Conservation (phyloP, 2,329 filamentous ascomycete species). For the Verticillium nonalfalfae region DNA sequence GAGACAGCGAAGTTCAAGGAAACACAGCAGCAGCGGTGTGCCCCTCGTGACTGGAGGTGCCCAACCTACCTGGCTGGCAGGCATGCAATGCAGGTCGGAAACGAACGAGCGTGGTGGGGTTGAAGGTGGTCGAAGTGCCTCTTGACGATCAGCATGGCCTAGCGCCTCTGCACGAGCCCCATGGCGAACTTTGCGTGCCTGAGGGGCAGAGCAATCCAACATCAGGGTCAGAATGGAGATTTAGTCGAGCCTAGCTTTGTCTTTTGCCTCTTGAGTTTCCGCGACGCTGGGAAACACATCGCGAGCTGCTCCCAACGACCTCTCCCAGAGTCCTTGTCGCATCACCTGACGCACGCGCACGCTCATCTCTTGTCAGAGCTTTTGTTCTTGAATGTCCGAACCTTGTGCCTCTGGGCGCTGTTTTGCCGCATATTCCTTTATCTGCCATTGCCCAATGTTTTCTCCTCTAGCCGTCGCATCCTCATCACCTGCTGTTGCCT, state of each 20-base stretch:
- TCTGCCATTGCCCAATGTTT: conserved; percentile 10
- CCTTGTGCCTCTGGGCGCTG: not conserved
- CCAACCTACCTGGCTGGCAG: not conserved
- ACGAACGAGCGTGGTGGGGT: not conserved
- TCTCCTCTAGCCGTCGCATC: conserved; percentile 2
- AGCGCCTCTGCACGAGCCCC: not conserved
- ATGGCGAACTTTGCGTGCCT: not conserved
- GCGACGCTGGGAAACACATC: not conserved
- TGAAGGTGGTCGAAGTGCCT: not conserved
- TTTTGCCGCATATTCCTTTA: conserved; percentile 10
- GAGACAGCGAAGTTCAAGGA: not conserved
- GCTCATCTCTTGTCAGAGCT: not conserved
- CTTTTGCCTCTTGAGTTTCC: not conserved
- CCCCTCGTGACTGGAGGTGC: not conserved
- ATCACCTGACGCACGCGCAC: conserved; percentile 1
- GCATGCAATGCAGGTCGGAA: not conserved
- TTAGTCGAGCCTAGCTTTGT: not conserved
- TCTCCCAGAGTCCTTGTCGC: not conserved
- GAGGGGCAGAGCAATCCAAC: not conserved
- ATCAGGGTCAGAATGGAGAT: not conserved
- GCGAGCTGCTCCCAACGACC: not conserved
- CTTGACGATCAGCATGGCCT: not conserved
- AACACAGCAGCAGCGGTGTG: not conserved
- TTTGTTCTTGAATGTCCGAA: not conserved
- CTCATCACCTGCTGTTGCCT: conserved; percentile 1